These are phyloP conservation scores for Rhizopus arrhizus DNA, from an alignment of 371 early-diverging fungal genomes.

Conservation along the genomic window DNA sequence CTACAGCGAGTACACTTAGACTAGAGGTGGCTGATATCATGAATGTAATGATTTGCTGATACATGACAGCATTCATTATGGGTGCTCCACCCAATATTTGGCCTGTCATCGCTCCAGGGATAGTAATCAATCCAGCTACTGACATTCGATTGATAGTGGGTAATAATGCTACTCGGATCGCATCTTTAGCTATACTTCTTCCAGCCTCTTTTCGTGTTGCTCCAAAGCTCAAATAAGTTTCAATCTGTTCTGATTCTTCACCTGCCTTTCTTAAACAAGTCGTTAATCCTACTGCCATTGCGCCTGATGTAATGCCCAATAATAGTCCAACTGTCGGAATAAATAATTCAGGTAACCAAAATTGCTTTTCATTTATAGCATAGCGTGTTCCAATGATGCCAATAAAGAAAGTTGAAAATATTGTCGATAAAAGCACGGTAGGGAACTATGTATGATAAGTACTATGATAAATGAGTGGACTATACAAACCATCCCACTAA, in stretches of 20 bases:
- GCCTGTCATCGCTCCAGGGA: slow-evolving; percentile 92
- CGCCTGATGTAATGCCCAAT: slow-evolving; percentile 83
- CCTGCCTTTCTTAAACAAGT: slow-evolving; percentile 57
- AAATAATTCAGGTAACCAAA: slow-evolving; percentile 77
- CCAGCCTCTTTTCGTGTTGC: slow-evolving; percentile 88
- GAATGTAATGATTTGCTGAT: slow-evolving; percentile 84
- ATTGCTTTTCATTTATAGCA: slow-evolving; percentile 77
- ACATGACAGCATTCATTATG: slow-evolving; percentile 77
- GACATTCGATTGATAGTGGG: slow-evolving; percentile 86
- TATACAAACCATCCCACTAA: slow-evolving; percentile 53
- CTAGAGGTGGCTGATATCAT: slow-evolving; percentile 77
- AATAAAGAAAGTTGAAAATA: slow-evolving; percentile 51
- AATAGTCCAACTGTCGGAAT: slow-evolving; percentile 90
- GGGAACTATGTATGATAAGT: slow-evolving; percentile 39
- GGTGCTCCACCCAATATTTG: slow-evolving; percentile 85
- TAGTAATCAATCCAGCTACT: slow-evolving; percentile 84
- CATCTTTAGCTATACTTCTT: slow-evolving; percentile 68
- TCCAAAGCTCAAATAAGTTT: slow-evolving; percentile 77
- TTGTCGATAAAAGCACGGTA: slow-evolving; percentile 53
- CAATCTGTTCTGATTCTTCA: slow-evolving; percentile 72
- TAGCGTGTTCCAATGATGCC: slow-evolving; percentile 65
- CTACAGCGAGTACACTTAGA: slow-evolving; percentile 64
- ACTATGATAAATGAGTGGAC: not conserved
- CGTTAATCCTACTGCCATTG: slow-evolving; percentile 77
- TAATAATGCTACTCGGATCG: slow-evolving; percentile 75